These are phyloP conservation scores for Trichoderma parareesei DNA, from an alignment of 495 filamentous ascomycete species.

Conservation along the genomic window DNA sequence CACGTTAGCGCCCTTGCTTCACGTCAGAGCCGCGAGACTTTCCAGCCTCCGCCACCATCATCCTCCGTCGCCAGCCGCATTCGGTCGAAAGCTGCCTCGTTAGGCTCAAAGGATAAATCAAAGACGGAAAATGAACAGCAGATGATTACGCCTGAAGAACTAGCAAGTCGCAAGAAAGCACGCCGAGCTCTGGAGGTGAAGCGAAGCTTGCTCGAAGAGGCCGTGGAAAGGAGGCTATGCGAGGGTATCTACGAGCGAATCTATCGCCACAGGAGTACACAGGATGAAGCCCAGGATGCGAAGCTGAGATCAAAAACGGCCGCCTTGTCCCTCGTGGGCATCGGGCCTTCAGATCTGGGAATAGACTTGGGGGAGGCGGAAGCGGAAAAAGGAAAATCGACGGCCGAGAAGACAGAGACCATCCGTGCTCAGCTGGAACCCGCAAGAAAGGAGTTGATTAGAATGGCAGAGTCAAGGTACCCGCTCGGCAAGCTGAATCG, in stretches of 20 bases:
- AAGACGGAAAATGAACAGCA: conserved; percentile 58
- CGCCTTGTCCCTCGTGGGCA: conserved; percentile 80
- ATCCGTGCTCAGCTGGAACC: conserved; percentile 63
- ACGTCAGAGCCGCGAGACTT: conserved; percentile 57
- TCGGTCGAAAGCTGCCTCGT: conserved; percentile 42
- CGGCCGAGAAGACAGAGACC: conserved; percentile 56
- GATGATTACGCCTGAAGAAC: conserved; percentile 86
- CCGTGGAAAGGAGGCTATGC: conserved; percentile 80
- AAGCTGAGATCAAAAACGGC: conserved; percentile 93
- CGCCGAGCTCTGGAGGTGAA: conserved; percentile 70
- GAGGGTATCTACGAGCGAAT: conserved; percentile 79
- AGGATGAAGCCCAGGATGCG: conserved; percentile 93
- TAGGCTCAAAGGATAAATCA: conserved; percentile 41
- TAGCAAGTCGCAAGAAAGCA: conserved; percentile 68
- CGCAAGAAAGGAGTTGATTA: conserved; percentile 64
- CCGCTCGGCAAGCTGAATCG: conserved; percentile 88
- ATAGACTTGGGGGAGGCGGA: conserved; percentile 56
- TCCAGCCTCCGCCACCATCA: conserved; percentile 43
- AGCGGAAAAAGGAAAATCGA: conserved; percentile 36
- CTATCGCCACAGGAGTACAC: conserved; percentile 82
- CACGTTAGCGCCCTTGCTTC: conserved; percentile 79
- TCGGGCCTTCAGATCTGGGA: conserved; percentile 78
- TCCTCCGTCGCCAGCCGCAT: conserved; percentile 46
- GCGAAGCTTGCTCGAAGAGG: conserved; percentile 73
- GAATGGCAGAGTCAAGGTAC: conserved; percentile 81